Evolutionary conservation across 495 filamentous ascomycete genomes (phyloP).

Genomic region (Talaromyces borbonicus): DNA sequence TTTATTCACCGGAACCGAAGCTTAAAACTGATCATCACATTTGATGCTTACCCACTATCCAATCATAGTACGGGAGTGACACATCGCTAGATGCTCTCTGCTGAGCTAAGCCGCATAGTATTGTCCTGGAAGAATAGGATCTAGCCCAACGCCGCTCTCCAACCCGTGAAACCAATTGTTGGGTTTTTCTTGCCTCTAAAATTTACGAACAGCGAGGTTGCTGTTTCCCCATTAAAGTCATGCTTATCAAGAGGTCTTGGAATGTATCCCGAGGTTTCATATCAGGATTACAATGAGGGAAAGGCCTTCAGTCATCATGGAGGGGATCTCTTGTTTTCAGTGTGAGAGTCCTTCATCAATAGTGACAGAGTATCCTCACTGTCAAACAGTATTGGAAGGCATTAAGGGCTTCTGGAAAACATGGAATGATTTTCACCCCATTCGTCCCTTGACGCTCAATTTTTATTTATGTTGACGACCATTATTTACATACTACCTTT

Average conservation of each 20-base stretch:
- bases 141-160: not conserved
- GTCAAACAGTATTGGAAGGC: not conserved
- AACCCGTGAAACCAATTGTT: not conserved
- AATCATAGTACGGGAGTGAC: not conserved
- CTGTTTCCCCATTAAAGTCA: not conserved
- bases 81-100: not conserved
- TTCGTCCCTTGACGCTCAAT: slow-evolving; percentile 2
- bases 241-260: not conserved
- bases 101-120: not conserved
- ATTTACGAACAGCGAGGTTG: not conserved
- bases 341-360: not conserved
- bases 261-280: not conserved
- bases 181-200: not conserved
- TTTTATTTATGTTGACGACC: slow-evolving; percentile 3
- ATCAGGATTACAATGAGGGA: not conserved
- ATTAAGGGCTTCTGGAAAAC: not conserved
- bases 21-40: not conserved
- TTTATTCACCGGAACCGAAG: not conserved
- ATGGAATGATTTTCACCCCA: not conserved
- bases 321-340: not conserved
- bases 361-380: not conserved
- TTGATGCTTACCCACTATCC: not conserved
- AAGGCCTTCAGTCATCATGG: not conserved
- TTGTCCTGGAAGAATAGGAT: not conserved
- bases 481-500: slow-evolving; percentile 2